phyloP scores from a whole-genome alignment of 768 basidiomycete genomes.

The Lactarius psammicola region DNA sequence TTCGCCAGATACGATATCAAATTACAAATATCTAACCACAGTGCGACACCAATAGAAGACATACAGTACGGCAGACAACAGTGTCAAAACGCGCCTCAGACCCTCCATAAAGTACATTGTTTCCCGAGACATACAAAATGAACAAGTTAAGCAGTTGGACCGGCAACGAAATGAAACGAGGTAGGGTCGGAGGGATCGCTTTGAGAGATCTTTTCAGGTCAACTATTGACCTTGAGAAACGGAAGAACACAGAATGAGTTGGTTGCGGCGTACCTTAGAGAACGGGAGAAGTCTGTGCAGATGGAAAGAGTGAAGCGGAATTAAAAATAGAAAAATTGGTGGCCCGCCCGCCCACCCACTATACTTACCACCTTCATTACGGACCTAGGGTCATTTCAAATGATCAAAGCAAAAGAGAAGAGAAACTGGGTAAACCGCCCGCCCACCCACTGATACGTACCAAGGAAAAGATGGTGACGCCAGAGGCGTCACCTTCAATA shows the following conservation, averaged over 20 bases:
- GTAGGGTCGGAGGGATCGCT: not conserved
- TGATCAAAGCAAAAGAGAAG: not conserved
- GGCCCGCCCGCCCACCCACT: constrained; percentile 12
- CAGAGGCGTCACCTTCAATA: not conserved
- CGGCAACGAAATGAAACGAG: no score
- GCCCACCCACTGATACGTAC: constrained; percentile 24
- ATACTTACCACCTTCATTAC: not conserved
- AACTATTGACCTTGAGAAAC: not conserved
- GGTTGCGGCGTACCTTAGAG: not conserved
- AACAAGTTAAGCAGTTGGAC: not conserved
- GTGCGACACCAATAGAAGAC: no score
- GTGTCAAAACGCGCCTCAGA: not conserved
- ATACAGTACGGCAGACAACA: not conserved
- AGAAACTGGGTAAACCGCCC: constrained; percentile 12
- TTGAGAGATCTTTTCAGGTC: not conserved
- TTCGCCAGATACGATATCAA: not conserved
- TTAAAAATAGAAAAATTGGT: not conserved
- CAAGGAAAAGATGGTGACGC: constrained; percentile 6
- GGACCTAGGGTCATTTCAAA: not conserved
- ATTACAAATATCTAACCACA: not conserved
- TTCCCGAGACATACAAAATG: not conserved
- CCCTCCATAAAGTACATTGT: not conserved
- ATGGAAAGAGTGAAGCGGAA: not conserved
- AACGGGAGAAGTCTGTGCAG: not conserved
- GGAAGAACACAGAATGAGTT: not conserved